Percentiles rank a stretch among this genome's conserved stretches.
Conservation (phyloP, 345 rosid genomes). For the Melaleuca quinquenervia region DNA sequence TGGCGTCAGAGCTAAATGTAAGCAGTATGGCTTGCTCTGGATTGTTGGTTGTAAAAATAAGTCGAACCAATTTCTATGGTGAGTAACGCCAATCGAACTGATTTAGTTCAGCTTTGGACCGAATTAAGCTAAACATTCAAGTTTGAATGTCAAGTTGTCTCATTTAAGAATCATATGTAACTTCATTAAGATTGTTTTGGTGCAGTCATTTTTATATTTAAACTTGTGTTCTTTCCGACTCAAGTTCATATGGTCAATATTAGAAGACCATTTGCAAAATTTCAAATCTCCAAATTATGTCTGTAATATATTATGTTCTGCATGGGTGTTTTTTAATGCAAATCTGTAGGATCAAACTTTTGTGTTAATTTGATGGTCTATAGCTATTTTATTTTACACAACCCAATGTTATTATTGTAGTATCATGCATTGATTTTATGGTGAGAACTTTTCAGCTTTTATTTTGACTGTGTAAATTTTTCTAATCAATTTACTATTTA, state of each 20-base stretch:
- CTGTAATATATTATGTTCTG: not conserved
- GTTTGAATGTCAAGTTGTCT: not conserved
- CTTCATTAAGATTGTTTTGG: not conserved
- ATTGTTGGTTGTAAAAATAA: not conserved
- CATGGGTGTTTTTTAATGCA: not conserved
- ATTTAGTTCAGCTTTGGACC: not conserved
- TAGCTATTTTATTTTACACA: not conserved
- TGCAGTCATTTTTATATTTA: not conserved
- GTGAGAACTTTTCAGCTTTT: not conserved
- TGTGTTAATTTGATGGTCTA: not conserved
- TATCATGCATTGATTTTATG: not conserved
- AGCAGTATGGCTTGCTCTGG: not conserved
- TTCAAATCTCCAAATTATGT: not conserved
- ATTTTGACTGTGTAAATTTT: not conserved
- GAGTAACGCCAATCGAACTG: not conserved
- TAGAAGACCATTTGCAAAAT: not conserved
- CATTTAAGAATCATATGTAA: accelerated
- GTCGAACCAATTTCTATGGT: accelerated
- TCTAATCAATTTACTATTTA: not conserved
- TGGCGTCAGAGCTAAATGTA: not conserved
- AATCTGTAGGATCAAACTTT: not conserved
- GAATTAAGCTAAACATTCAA: not conserved
- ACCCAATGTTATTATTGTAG: not conserved
- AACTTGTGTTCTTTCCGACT: not conserved
- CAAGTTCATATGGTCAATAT: not conserved